Evolutionary conservation across 352 stramenopile genomes (phyloP), one percentile per base, ranked within the genome.

Genomic region (Pythium myriotylum): DNA sequence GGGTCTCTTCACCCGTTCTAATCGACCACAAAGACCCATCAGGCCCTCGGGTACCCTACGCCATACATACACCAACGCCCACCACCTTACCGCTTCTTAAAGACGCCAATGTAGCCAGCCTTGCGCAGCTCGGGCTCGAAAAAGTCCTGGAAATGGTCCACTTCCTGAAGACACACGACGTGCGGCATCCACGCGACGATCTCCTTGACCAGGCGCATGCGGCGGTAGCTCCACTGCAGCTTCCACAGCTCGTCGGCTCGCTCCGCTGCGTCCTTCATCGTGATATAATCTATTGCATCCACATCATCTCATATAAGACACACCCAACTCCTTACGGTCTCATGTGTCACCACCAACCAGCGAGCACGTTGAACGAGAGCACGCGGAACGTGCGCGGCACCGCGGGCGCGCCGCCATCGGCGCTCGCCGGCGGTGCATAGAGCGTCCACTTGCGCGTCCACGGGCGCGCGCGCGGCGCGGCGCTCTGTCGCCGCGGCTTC

Each of bases 321-420:
- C n/a, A n/a, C n/a, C n/a, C n/a, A n/a, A n/a, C n/a, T n/a, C n/a
- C n/a, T 9, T 7, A 32, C 13, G 8, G 16, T 19, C 14, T 1
- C 0, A 10, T 42, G 12, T 29, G 22, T 6, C 8, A 20, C 17
- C 7, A 56, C 7, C 24, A 2, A 87, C 78, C 81, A 42, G 81
- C 79, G 9, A 91, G 61, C n/a, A 88, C 81, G 49, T 91, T 91
- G 70, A 87, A 89, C 19, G 77, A 91, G 51, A 85, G 54, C 22
- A 91, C 73, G 53, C 81, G 81, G 58, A 91, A 89, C 45, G 77
- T 82, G 33, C 63, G 47, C 24, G 71, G 59, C 24, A 59, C 46
- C 5, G 71, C 64, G 10, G 58, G 59, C 26, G 51, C 58, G 24
- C 33, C 57, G 37, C 52, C 56, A n/a, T 67, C 52, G 5, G 61